Base-by-base conservation (phyloP, 805 yeast species). In the Priceomyces melissophilus region DNA sequence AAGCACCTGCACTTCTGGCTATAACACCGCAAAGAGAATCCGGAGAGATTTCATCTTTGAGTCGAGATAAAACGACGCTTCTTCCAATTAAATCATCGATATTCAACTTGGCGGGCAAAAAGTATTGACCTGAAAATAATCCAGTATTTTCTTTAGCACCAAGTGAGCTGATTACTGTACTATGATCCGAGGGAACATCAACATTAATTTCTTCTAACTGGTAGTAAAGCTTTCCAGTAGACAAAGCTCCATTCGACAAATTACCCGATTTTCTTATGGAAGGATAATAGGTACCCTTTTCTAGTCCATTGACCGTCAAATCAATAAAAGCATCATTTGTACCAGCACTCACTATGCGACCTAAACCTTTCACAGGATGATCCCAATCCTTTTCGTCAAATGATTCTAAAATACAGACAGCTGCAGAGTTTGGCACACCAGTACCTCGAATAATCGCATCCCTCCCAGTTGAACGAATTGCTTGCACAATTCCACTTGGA, bases 1-100 rank as follows among this genome's bases (percentile, higher is more conserved):
- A 93, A 17, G 81, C 86, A 11, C 99, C 99, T 1, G 99, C 98
- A 53, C 95, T 84, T 55, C 98, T 76, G 1, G 98, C 98, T 57
- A 93, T 79, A 16, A 91, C 96, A 25, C 99, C 98, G 37, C 82
- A 82, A 8, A 86, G 63, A 2, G 77, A 69, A 32, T 71, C 71
- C 4, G 63, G 42, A 11, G 71, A 57, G 12, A 74, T 69, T 32
- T 66, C 57, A 30, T 65, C 72, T 23, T 63, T 52, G 17, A 61
- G 49, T 8, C 51, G 53, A 4, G 80, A 73, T 41, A 80, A 71
- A 5, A 77, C 72, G 26, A 80, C 59, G 11, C 82, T 75, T 50
- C 95, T 71, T 14, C 96, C 96, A 47, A 87, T 84, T 35, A 87
- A 61, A 32, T 83, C 83, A 37, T 65, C 55, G 12, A 86, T 72